These are phyloP conservation scores for Venturia nashicola DNA, from an alignment of 2,329 filamentous ascomycete genomes.

Conservation along the genomic window DNA sequence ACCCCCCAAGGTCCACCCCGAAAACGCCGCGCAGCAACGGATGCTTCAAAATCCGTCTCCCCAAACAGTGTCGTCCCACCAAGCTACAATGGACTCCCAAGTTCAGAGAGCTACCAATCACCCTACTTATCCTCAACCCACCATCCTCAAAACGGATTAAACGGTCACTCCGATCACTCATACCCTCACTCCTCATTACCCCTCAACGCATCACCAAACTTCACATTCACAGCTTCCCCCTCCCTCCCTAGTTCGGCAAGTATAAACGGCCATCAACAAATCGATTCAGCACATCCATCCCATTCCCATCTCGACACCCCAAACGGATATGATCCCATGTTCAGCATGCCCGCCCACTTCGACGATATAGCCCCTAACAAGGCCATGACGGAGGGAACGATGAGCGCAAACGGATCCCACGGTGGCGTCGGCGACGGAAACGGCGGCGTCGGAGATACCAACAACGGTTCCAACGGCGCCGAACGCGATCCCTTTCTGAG, in stretches of 20 bases:
- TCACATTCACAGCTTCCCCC: neutral
- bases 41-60: neutral
- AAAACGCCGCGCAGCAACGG: conserved; percentile 1
- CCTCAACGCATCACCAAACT: neutral
- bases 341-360: conserved; percentile 24
- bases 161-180: neutral
- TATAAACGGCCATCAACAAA: neutral
- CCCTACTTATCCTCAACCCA: neutral
- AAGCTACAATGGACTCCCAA: neutral
- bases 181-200: neutral
- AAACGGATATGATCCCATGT: conserved; percentile 24
- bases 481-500: conserved; percentile 76
- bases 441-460: too few relatives aligned
- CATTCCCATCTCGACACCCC: neutral
- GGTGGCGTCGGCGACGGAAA: neutral
- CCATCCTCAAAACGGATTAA: neutral
- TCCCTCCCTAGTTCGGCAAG: neutral
- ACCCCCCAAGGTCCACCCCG: neutral
- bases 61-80: neutral
- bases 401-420: neutral
- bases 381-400: conserved; percentile 28
- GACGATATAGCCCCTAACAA: conserved; percentile 12
- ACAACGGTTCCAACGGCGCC: neutral
- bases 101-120: conserved; percentile 13
- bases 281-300: neutral